Base-by-base conservation (phyloP, 441 rosid genomes). In the Oxalis stricta region DNA sequence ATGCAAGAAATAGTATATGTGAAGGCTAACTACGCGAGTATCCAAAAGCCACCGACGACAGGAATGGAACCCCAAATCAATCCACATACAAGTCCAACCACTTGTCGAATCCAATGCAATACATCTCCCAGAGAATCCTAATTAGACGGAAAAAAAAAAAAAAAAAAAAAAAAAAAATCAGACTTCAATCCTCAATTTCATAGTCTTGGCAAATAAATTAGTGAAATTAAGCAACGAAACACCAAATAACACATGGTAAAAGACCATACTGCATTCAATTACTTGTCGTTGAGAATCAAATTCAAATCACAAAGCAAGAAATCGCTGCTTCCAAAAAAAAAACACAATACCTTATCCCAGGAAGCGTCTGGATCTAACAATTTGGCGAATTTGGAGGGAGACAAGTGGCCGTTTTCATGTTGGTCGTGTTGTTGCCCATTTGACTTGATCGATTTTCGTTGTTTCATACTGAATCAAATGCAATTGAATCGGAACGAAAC, bases 81-180 rank as follows among this genome's bases (percentile, higher is more conserved):
- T 24, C 97, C 97, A 54, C 80, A 79, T n/a, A 76, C 18, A 34
- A 89, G 58, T 16, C 80, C 94, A 49, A 79, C 73, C n/a, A 59
- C 72, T 70, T 89, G 97, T 44, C 95, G 64, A 55, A 79, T 79
- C 97, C 97, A 89, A 60, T 89, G 97, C 76, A 89, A 66, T 19
- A 77, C 95, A 76, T 91, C 99, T 63, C 99, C 99, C 50, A 91
- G 47, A 75, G 83, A 95, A 74, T 91, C 99, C 99, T 91, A 15
- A 59, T 52, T 23, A 29, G 41, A 3, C n/a, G 26, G 2, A 10
- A 13, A 0, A 7, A 33, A 47, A 3, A 37, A 35, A 59, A 20
- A 26, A 10, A 2, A 20, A 10, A 26, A 22, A 7, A 20, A 15
- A 12, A 26, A 28, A 42, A 26, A 6, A 6, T 26, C 7, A 1